Conservation (phyloP, 805 yeast genomes). For the Myxozyma sirexii region DNA sequence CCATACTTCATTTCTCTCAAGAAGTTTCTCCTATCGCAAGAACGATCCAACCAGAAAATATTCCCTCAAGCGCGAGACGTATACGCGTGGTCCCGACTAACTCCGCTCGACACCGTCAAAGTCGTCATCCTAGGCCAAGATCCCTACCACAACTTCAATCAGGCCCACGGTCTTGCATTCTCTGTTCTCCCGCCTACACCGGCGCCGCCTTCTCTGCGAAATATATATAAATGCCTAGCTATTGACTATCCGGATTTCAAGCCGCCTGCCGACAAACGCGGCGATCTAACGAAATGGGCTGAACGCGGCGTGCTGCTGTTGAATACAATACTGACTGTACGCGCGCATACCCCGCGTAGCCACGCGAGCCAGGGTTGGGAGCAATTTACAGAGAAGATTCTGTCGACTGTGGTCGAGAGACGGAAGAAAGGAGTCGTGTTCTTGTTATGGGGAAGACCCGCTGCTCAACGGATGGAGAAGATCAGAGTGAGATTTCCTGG, state of each 20-base stretch:
- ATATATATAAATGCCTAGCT: conserved; percentile 78
- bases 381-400: conserved; percentile 73
- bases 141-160: conserved; percentile 90
- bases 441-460: conserved; percentile 82
- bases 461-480: conserved; percentile 59
- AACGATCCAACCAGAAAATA: conserved; percentile 49
- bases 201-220: conserved; percentile 84
- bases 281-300: conserved; percentile 83
- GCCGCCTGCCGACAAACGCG: conserved; percentile 51
- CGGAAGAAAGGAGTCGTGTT: conserved; percentile 62
- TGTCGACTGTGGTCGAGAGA: conserved; percentile 52
- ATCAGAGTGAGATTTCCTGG: conserved; percentile 34
- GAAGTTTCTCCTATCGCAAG: conserved; percentile 56
- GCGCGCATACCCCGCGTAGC: conserved; percentile 90
- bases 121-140: conserved; percentile 92
- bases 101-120: conserved; percentile 73
- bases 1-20: conserved; percentile 82
- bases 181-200: conserved; percentile 82
- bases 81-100: conserved; percentile 88
- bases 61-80: conserved; percentile 80
- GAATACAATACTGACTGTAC: conserved; percentile 87
- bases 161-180: conserved; percentile 96
- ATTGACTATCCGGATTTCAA: conserved; percentile 68
- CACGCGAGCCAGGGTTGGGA: conserved; percentile 95
- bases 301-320: conserved; percentile 81